Evolutionary conservation across 1,139 yeast genomes (phyloP).

Genomic region (Yamadazyma atmosphaerica): DNA sequence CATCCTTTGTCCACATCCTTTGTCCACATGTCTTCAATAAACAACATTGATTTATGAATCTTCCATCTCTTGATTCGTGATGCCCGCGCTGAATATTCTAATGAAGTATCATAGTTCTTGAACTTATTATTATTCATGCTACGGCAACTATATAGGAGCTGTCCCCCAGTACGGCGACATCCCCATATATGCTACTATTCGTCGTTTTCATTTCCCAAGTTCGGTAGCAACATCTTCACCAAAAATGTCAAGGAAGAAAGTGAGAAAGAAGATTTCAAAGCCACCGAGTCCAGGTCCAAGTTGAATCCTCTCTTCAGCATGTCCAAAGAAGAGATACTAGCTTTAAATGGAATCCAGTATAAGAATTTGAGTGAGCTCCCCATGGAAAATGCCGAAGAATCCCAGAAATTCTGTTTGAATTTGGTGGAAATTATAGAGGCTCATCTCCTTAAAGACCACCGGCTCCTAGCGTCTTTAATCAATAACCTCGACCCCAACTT

Average conservation of each 20-base stretch:
- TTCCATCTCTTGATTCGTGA: too few relatives aligned
- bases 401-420: slow-evolving; percentile 30
- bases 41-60: too few relatives aligned
- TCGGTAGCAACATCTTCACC: slow-evolving; percentile 14
- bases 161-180: too few relatives aligned
- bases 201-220: slow-evolving; percentile 8
- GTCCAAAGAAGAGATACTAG: slow-evolving; percentile 25
- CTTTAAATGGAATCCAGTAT: slow-evolving; percentile 23
- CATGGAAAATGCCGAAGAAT: slow-evolving; percentile 24
- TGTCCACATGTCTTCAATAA: too few relatives aligned
- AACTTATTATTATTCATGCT: too few relatives aligned
- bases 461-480: slow-evolving; percentile 22
- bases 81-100: too few relatives aligned
- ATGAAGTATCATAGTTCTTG: too few relatives aligned
- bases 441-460: slow-evolving; percentile 27
- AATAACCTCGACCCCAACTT: slow-evolving; percentile 20
- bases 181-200: not conserved
- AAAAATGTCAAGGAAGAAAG: slow-evolving; percentile 7
- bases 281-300: slow-evolving; percentile 14
- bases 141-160: too few relatives aligned
- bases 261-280: slow-evolving; percentile 6
- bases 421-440: slow-evolving; percentile 32
- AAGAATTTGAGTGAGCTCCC: slow-evolving; percentile 28
- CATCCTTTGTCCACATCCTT: too few relatives aligned
- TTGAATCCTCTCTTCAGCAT: slow-evolving; percentile 38